These are phyloP conservation scores for Fusarium redolens DNA, from an alignment of 2,329 filamentous ascomycete genomes.

Conservation along the genomic window DNA sequence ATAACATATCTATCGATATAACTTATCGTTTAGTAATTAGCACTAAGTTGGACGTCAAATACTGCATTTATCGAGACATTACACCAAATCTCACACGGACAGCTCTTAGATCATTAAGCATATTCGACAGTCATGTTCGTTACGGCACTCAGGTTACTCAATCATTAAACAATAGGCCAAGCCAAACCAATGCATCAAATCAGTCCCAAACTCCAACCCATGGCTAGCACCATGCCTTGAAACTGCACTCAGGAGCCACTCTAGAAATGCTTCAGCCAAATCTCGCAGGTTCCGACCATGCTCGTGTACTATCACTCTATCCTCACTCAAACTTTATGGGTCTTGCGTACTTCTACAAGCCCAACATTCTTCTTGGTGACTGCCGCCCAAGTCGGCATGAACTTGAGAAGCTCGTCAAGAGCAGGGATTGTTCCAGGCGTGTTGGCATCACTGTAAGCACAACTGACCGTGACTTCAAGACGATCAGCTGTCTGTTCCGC, in stretches of 20 bases:
- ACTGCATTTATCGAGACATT: not conserved
- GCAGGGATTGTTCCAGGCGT: slow-evolving; percentile 78
- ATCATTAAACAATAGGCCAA: slow-evolving; percentile 16
- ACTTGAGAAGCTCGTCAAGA: slow-evolving; percentile 81
- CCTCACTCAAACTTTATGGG: slow-evolving; percentile 52
- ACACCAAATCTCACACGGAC: not conserved
- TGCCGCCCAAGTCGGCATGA: slow-evolving; percentile 82
- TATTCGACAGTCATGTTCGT: slow-evolving; percentile 12
- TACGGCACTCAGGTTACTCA: slow-evolving; percentile 22
- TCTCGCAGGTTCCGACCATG: not conserved
- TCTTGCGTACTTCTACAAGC: slow-evolving; percentile 82
- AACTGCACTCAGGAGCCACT: slow-evolving; percentile 6
- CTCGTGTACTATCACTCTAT: not conserved
- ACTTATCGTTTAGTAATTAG: too few relatives aligned
- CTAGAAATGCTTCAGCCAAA: slow-evolving; percentile 10
- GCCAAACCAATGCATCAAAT: slow-evolving; percentile 13
- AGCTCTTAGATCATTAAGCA: not conserved
- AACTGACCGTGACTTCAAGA: slow-evolving; percentile 75
- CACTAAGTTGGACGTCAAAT: not conserved
- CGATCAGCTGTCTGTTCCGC: slow-evolving; percentile 16
- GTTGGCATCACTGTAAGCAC: slow-evolving; percentile 91
- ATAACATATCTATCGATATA: too few relatives aligned
- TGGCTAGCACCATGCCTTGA: slow-evolving; percentile 22
- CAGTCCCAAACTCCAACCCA: slow-evolving; percentile 21
- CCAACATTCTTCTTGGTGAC: slow-evolving; percentile 81